Percentiles rank a stretch among this genome's conserved stretches.
Evolutionary conservation across 768 basidiomycete species (phyloP).

Genomic region (Hypholoma fasciculare): DNA sequence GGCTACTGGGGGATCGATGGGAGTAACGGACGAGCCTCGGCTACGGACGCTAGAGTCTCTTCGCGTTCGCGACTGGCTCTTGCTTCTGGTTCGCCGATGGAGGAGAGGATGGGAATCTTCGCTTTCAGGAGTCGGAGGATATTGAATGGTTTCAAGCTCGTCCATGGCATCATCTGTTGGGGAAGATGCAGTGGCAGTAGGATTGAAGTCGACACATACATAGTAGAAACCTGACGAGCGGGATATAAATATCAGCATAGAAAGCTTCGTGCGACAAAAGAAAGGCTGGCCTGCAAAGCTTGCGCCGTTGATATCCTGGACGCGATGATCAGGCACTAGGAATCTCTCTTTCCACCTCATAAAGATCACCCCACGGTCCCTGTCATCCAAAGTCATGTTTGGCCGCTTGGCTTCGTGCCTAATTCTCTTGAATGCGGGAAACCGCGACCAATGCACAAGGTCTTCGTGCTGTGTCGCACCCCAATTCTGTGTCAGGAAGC

Average conservation of each 20-base stretch:
- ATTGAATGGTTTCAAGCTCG: conserved; percentile 15
- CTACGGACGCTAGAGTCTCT: conserved; percentile 50
- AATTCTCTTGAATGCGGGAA: conserved; percentile 86
- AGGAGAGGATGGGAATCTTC: conserved; percentile 17
- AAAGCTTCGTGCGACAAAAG: neutral
- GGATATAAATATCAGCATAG: conserved; percentile 1
- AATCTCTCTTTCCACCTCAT: conserved; percentile 98
- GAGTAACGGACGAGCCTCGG: conserved; percentile 50
- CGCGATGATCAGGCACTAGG: conserved; percentile 91
- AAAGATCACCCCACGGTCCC: conserved; percentile 82
- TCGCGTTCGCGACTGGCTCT: conserved; percentile 34
- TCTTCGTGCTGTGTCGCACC: conserved; percentile 92
- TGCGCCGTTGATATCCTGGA: conserved; percentile 92
- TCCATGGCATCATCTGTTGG: conserved; percentile 22
- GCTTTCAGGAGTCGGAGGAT: conserved; percentile 26
- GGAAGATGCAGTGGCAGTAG: conserved; percentile 42
- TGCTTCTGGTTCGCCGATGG: conserved; percentile 31
- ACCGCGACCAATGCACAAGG: conserved; percentile 91
- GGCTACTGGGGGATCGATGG: conserved; percentile 53
- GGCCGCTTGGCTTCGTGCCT: conserved; percentile 79
- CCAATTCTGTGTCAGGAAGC: conserved; percentile 89
- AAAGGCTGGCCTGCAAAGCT: conserved; percentile 82
- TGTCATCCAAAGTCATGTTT: conserved; percentile 72
- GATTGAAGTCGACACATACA: conserved; percentile 91
- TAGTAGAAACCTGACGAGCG: conserved; percentile 80